Evolutionary conservation across 352 stramenopile genomes (phyloP).

Genomic region (Elongisporangium undulatum): DNA sequence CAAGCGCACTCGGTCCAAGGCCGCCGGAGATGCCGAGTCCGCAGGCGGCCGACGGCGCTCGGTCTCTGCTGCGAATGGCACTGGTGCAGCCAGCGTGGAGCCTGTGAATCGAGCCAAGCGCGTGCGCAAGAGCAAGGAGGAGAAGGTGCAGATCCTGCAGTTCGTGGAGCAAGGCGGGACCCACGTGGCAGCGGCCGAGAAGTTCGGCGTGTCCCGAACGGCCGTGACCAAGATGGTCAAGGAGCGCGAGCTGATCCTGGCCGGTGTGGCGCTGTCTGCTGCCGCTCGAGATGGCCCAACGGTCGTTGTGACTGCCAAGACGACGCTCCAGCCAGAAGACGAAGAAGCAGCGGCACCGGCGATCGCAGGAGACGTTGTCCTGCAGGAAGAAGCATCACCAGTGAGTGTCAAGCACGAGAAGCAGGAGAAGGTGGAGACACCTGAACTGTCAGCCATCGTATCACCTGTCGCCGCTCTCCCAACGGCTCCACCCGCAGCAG

Average conservation of each 20-base stretch:
- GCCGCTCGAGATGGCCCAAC: background rate
- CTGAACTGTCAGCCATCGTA: background rate
- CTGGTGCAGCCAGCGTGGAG: background rate
- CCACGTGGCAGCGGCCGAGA: slow-evolving; percentile 38
- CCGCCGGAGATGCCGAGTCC: background rate
- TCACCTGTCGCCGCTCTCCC: background rate
- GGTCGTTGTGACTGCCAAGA: slow-evolving; percentile 11
- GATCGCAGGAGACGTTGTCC: background rate
- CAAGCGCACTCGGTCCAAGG: slow-evolving; percentile 2
- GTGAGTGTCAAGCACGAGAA: background rate
- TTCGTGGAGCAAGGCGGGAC: slow-evolving; percentile 51
- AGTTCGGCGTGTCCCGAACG: slow-evolving; percentile 51
- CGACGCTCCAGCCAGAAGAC: background rate
- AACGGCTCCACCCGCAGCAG: background rate
- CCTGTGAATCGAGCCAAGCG: slow-evolving; percentile 18
- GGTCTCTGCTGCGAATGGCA: slow-evolving; percentile 1
- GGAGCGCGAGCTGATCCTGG: slow-evolving; percentile 33
- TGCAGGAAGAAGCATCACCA: background rate
- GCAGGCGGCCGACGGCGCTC: slow-evolving; percentile 8
- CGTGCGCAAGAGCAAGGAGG: slow-evolving; percentile 38
- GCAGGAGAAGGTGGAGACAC: background rate
- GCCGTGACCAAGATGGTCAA: slow-evolving; percentile 64
- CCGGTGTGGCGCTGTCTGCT: slow-evolving; percentile 1
- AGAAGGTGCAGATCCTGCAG: slow-evolving; percentile 48
- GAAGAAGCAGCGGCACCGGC: slow-evolving; percentile 2